These are phyloP conservation scores for Cercospora brassicicola DNA, from an alignment of 2,329 filamentous ascomycete species.

Conservation along the genomic window DNA sequence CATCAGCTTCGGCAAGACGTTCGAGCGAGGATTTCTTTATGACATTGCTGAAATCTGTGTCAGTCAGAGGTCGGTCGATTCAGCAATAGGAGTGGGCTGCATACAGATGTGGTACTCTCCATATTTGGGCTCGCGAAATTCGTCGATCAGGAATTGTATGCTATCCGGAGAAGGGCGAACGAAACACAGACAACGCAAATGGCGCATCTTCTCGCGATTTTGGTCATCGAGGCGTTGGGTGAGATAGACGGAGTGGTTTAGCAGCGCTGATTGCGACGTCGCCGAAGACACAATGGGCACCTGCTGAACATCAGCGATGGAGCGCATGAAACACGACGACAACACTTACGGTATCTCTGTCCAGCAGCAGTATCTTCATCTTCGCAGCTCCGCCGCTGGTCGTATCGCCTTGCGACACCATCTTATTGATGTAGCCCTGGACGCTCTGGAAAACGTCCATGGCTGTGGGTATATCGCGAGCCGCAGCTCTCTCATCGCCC, in stretches of 20 bases:
- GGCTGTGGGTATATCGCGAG: slow-evolving; percentile 7
- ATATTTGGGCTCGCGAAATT: slow-evolving; percentile 93
- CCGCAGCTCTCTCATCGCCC: slow-evolving; percentile 7
- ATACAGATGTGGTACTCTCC: slow-evolving; percentile 89
- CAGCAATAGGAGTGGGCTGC: slow-evolving; percentile 18
- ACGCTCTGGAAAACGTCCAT: slow-evolving; percentile 97
- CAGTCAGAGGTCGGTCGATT: slow-evolving; percentile 36
- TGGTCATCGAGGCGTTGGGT: slow-evolving; percentile 92
- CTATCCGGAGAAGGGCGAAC: slow-evolving; percentile 89
- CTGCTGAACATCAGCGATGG: slow-evolving; percentile 40
- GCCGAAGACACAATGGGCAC: slow-evolving; percentile 91
- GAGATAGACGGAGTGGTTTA: slow-evolving; percentile 96
- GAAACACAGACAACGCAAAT: slow-evolving; percentile 89
- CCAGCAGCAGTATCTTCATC: slow-evolving; percentile 96
- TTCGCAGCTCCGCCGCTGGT: slow-evolving; percentile 63
- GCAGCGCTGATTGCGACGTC: slow-evolving; percentile 88
- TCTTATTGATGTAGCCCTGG: slow-evolving; percentile 92
- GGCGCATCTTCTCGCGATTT: slow-evolving; percentile 93
- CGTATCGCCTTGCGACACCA: slow-evolving; percentile 78
- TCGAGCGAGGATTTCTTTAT: slow-evolving; percentile 95
- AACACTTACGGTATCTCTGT: slow-evolving; percentile 75
- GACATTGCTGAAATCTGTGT: slow-evolving; percentile 85
- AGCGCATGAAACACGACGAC: neutral
- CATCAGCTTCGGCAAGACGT: slow-evolving; percentile 90
- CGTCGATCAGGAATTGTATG: slow-evolving; percentile 90